Evolutionary conservation across 2,329 filamentous ascomycete genomes (phyloP).

Genomic region (Microsporum audouinii): DNA sequence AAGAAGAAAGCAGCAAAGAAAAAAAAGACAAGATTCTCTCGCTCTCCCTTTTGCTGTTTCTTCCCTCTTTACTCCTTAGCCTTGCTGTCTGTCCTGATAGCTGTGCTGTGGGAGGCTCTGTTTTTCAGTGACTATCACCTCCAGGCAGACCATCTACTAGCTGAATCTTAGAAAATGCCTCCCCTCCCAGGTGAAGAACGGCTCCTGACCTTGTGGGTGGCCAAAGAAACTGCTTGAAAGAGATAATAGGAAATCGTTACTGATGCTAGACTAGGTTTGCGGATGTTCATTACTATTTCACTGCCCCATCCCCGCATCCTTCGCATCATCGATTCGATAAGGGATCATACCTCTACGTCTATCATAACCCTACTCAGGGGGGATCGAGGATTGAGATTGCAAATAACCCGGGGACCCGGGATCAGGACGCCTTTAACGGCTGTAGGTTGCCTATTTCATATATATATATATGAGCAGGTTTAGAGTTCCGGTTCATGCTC

Average conservation of each 20-base stretch:
- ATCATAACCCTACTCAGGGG: slow-evolving; percentile 44
- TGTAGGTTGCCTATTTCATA: slow-evolving; percentile 30
- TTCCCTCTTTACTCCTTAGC: not conserved
- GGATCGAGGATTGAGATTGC: slow-evolving; percentile 50
- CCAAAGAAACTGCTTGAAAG: not conserved
- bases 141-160: not conserved
- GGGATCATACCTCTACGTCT: slow-evolving; percentile 54
- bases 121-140: not conserved
- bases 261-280: slow-evolving; percentile 40
- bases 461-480: not conserved
- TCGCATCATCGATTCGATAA: slow-evolving; percentile 53
- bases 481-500: not conserved
- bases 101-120: not conserved
- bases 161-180: slow-evolving; percentile 27
- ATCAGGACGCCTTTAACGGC: slow-evolving; percentile 55
- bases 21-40: not conserved
- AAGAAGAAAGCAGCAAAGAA: not conserved
- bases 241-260: not conserved
- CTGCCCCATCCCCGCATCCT: slow-evolving; percentile 44
- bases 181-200: slow-evolving; percentile 37
- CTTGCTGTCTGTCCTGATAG: not conserved
- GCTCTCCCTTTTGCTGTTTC: not conserved
- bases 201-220: slow-evolving; percentile 36
- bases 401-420: slow-evolving; percentile 50
- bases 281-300: slow-evolving; percentile 55